Base-by-base conservation (phyloP, 768 basidiomycete genomes). In the Naganishia kalamii region DNA sequence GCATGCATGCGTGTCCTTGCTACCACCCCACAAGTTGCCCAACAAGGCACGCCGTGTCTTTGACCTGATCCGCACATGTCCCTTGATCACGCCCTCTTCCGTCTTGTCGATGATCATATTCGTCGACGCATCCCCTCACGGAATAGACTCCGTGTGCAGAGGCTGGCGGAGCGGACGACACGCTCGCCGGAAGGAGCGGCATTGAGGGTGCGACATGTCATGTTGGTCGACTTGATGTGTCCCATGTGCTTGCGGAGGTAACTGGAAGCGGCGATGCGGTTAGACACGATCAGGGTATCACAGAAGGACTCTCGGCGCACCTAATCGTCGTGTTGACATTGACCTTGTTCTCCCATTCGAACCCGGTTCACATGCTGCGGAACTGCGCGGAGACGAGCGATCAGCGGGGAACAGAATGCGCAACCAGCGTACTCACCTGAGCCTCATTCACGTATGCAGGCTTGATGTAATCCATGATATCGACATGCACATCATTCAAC, bases 311-410 rank as follows among this genome's bases (percentile, higher is more conserved):
- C 15, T 2, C 11, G 23, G 40, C 89, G 71, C 80, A 90, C 88
- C 87, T 84, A 78, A 93, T 85, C 25, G 85, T 79, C 49, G 87
- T 89, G 69, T 86, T 87, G 62, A 97, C 90, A 74, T 97, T 97
- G 62, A 98, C 94, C 71, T 93, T 85, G 80, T 99, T 99, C 83
- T 99, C 94, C 94, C 94, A 99, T 78, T 99, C 94, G 73, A 99
- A 99, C 78, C 97, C 96, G 30, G 93, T 99, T 94, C 94, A 96
- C 92, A 94, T 94, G 77, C 85, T 90, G 33, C 94, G 85, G 74
- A 71, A 75, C 70, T 71, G 54, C 19, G 29, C 11, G 62, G 40
- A 11, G 35, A 47, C 21, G 50, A 48, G 17, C 29, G 29, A 19
- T 48, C 60, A 65, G 50, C 54, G 43, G 37, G 65, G 6, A 23